A percentile compares a stretch with the other conserved stretches of the same genome.
Evolutionary conservation across 2,329 filamentous ascomycete genomes (phyloP).

Genomic region (Aplosporella prunicola): DNA sequence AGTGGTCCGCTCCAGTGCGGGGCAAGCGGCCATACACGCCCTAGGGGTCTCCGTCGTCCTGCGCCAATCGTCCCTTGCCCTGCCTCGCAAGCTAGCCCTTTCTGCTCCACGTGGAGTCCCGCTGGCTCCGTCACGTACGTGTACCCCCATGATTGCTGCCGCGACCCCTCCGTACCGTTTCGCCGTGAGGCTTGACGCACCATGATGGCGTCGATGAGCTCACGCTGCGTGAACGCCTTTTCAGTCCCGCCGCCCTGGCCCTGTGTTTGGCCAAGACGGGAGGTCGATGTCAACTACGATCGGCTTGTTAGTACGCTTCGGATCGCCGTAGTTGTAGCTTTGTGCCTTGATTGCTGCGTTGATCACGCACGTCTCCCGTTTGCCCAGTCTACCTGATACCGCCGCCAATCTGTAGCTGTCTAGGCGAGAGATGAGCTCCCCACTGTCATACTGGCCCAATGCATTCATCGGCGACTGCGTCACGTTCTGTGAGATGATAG

Average conservation of each 20-base stretch:
- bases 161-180: neutral
- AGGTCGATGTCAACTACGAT: constrained; percentile 77
- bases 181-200: constrained; percentile 3
- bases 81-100: constrained; percentile 1
- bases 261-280: constrained; percentile 35
- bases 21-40: neutral
- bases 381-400: constrained; percentile 24
- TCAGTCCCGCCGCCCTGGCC: neutral
- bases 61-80: no score
- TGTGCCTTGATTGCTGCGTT: constrained; percentile 69
- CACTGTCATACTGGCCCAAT: constrained; percentile 1
- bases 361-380: constrained; percentile 64
- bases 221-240: constrained; percentile 4
- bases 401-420: constrained; percentile 14
- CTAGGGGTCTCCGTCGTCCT: no score
- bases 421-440: constrained; percentile 11
- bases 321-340: constrained; percentile 42
- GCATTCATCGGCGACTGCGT: neutral
- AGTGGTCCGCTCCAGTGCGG: constrained; percentile 4
- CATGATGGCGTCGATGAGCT: constrained; percentile 2
- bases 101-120: constrained; percentile 1
- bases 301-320: constrained; percentile 63
- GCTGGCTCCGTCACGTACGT: constrained; percentile 5
- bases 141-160: constrained; percentile 9
- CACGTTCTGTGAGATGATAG: no score